Evolutionary conservation across 164 flowering plant genomes (phyloP), one percentile per base, ranked within the genome.

Genomic region (Umbellularia californica): DNA sequence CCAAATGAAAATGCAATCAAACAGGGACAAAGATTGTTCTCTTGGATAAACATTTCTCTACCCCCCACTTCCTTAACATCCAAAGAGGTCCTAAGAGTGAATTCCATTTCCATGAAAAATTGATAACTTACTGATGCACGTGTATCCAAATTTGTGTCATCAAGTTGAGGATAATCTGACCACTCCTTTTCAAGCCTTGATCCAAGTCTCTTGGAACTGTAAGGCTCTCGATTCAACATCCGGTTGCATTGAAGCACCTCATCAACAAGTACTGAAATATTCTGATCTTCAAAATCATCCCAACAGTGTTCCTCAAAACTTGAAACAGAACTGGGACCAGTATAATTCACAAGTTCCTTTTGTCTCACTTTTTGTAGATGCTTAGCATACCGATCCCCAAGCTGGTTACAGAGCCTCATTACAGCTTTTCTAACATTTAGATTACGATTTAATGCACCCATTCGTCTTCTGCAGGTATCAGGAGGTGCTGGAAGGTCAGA

Each of bases 401-500:
- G 95, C 79, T 87, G 41, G 77, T 84, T 92, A 76, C 94, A 89
- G 9, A 95, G 90, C 79, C 82, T 87, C 91, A 89, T 85, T 64
- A 95, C 17, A 69, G 91, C 84, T 79, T 80, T 85, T 79, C 95
- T 84, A 72, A 90, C 86, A 64, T 71, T 81, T 64, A 17, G 30
- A 73, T 83, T 81, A 19, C 77, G 78, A 5, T 82, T 92, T 52
- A 95, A 83, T 13, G 60, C 5, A 55, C 90, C 71, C 85, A 95
- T 88, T 86, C 95, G 85, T 81, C 88, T 90, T 65, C 81, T 83
- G 84, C 97, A 92, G 60, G 85, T 60, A 66, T 67, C 78, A 66
- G 90, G 93, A 80, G 89, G 88, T 35, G 94, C 98, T 60, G 98
- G 98, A 74, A 95, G 91, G 69, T 87, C 90, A 76, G 84, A 73